Evolutionary conservation across 257 asterid species (phyloP).

Genomic region (Jacaranda mimosifolia): DNA sequence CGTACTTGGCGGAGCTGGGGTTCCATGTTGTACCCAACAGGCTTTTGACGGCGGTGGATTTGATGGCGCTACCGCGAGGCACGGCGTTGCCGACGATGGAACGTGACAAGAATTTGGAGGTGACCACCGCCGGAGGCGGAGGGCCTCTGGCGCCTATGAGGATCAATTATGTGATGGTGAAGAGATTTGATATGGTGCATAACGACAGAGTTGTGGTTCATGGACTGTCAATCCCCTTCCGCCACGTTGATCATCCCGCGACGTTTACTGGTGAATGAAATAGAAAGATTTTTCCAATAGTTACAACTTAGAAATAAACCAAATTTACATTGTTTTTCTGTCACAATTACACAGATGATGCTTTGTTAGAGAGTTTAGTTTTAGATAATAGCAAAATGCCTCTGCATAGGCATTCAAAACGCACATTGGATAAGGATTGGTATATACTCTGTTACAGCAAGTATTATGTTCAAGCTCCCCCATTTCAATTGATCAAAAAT

Average conservation of each 20-base stretch:
- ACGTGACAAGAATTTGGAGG: slow-evolving; percentile 60
- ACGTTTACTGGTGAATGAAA: no score
- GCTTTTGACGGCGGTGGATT: slow-evolving; percentile 58
- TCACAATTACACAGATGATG: no score
- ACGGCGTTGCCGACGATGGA: slow-evolving; percentile 67
- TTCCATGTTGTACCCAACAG: slow-evolving; percentile 72
- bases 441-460: neutral
- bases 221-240: slow-evolving; percentile 64
- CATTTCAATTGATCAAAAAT: neutral
- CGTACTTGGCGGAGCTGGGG: slow-evolving; percentile 64
- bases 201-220: slow-evolving; percentile 77
- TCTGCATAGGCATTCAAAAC: neutral
- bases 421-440: neutral
- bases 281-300: neutral
- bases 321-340: neutral
- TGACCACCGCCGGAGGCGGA: slow-evolving; percentile 70
- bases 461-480: neutral
- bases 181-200: slow-evolving; percentile 57
- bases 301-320: neutral
- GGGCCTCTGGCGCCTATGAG: slow-evolving; percentile 69
- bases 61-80: slow-evolving; percentile 49
- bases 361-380: no score
- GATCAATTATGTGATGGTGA: slow-evolving; percentile 69
- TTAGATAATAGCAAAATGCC: no score
- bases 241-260: slow-evolving; percentile 38